A percentile compares a stretch with the other conserved stretches of the same genome.
These are phyloP conservation scores for Epichloe gansuensis DNA, from an alignment of 2,329 filamentous ascomycete species.

Conservation along the genomic window DNA sequence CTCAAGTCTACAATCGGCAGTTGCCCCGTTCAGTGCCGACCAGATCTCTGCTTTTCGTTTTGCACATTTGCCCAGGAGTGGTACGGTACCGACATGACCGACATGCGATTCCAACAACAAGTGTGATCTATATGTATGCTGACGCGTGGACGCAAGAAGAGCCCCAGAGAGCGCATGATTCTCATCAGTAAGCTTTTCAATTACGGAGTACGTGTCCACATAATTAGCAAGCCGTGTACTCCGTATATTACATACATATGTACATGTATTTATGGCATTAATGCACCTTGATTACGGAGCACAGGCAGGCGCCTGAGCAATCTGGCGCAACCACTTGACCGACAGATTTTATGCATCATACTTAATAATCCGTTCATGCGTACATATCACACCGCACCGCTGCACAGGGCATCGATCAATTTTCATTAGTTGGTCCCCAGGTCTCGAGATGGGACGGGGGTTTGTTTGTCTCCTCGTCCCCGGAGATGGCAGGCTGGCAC, in stretches of 20 bases:
- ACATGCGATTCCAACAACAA: no score
- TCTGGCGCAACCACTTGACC: not conserved
- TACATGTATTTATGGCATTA: no score
- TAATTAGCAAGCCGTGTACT: no score
- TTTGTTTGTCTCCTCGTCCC: not conserved
- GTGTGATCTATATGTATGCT: no score
- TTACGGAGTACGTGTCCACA: not conserved
- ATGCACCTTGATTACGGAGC: no score
- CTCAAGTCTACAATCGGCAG: constrained; percentile 4
- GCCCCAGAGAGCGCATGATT: no score
- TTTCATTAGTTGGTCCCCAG: not conserved
- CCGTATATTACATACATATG: no score
- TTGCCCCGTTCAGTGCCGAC: constrained; percentile 2
- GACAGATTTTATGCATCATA: no score
- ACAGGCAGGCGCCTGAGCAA: not conserved
- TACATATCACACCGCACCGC: not conserved
- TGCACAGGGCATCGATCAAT: constrained; percentile 1
- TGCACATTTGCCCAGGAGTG: not conserved
- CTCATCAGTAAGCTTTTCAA: no score
- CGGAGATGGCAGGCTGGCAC: not conserved
- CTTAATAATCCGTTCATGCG: not conserved
- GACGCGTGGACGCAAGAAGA: no score
- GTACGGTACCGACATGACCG: no score
- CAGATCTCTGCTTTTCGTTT: not conserved
- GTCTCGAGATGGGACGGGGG: not conserved